A percentile compares a stretch with the other conserved stretches of the same genome.
Evolutionary conservation across 2,329 filamentous ascomycete species (phyloP).

Genomic region (Beauveria medogensis): DNA sequence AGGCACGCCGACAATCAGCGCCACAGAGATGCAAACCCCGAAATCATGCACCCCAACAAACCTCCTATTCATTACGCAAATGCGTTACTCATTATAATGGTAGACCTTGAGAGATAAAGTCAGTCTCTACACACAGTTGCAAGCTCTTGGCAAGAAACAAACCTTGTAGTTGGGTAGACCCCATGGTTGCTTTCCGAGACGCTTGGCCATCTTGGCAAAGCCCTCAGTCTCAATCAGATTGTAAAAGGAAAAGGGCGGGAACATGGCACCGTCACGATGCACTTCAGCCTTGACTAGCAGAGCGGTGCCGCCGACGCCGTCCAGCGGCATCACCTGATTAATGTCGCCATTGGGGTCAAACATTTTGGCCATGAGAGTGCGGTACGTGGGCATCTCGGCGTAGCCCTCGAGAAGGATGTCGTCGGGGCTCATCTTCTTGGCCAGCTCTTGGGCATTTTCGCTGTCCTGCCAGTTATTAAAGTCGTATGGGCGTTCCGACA

Average conservation of each 20-base stretch:
- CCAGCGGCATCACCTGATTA: conserved; percentile 62
- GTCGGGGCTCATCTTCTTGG: conserved; percentile 73
- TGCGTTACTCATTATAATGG: conserved; percentile 11
- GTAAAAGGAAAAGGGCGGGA: conserved; percentile 92
- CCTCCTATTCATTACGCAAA: conserved; percentile 9
- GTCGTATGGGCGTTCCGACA: conserved; percentile 80
- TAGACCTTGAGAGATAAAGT: conserved; percentile 10
- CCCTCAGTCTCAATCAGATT: conserved; percentile 97
- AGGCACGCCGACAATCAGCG: background rate
- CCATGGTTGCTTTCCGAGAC: conserved; percentile 75
- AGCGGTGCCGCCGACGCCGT: conserved; percentile 89
- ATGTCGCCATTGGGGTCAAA: conserved; percentile 47
- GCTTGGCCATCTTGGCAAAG: conserved; percentile 92
- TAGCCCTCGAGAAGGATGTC: conserved; percentile 94
- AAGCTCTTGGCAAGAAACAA: conserved; percentile 27
- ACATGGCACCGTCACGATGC: conserved; percentile 96
- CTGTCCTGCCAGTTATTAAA: conserved; percentile 98
- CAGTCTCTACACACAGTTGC: background rate
- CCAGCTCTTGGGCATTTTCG: conserved; percentile 66
- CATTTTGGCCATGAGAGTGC: conserved; percentile 85
- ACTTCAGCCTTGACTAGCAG: conserved; percentile 94
- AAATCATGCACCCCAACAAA: conserved; percentile 6
- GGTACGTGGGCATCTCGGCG: conserved; percentile 83
- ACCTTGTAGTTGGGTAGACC: conserved; percentile 98
- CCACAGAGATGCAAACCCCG: background rate